phyloP scores from a whole-genome alignment of 1,284 basidiomycete species.

The Uromyces viciae-fabae region DNA sequence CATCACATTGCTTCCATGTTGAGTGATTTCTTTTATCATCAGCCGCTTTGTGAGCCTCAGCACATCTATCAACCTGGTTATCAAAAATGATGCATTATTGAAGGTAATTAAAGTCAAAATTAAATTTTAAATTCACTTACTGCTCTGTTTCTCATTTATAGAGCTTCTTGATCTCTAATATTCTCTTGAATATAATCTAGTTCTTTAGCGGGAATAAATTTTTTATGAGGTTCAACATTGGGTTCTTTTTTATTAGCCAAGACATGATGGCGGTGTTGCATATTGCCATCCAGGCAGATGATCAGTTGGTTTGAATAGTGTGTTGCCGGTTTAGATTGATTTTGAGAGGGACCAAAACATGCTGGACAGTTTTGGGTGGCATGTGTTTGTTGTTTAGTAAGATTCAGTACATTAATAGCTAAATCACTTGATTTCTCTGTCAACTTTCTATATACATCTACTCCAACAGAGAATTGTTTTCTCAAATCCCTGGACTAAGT shows the following conservation, averaged over 20 bases:
- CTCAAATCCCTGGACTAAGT: neutral
- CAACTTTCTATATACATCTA: neutral
- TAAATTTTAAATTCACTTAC: neutral
- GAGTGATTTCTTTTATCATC: neutral
- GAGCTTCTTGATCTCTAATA: too few relatives aligned
- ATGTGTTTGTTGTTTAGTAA: neutral
- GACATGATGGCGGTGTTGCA: conserved; percentile 7
- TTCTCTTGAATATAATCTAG: too few relatives aligned
- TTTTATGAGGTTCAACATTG: neutral
- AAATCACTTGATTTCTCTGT: neutral
- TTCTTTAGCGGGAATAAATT: neutral
- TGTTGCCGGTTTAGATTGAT: neutral
- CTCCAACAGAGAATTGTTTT: neutral
- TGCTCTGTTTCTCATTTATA: neutral
- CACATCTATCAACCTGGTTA: neutral
- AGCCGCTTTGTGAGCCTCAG: conserved; percentile 4
- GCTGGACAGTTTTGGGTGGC: neutral
- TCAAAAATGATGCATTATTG: neutral
- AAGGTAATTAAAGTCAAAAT: neutral
- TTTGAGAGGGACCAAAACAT: neutral
- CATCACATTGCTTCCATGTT: neutral
- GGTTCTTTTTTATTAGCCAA: neutral
- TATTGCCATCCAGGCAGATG: neutral
- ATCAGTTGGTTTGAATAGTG: neutral
- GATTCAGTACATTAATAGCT: neutral